phyloP scores from a whole-genome alignment of 441 rosid genomes.

The Adansonia gregorii region DNA sequence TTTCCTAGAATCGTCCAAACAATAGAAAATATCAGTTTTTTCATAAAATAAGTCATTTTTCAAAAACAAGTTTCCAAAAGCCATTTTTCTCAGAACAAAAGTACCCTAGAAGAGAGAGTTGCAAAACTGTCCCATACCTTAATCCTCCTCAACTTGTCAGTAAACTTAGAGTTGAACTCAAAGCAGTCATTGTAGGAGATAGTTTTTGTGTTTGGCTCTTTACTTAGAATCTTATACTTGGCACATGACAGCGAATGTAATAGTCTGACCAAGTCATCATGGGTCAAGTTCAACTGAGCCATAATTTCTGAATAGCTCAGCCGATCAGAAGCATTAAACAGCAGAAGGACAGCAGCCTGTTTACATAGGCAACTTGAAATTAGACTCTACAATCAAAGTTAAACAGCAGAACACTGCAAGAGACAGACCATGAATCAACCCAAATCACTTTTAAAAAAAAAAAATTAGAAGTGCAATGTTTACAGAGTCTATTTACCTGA shows the following conservation, averaged over 20 bases:
- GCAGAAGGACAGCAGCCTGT: slow-evolving; percentile 81
- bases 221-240: slow-evolving; percentile 82
- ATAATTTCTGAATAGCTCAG: slow-evolving; percentile 81
- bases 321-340: slow-evolving; percentile 77
- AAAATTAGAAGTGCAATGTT: background rate
- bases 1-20: background rate
- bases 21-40: background rate
- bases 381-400: background rate
- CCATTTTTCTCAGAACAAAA: background rate
- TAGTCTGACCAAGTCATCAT: slow-evolving; percentile 82
- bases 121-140: slow-evolving; percentile 53
- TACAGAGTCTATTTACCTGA: slow-evolving; percentile 57
- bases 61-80: background rate
- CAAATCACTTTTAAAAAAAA: background rate
- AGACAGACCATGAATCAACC: background rate
- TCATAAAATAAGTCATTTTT: background rate
- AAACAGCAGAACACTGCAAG: background rate
- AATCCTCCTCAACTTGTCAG: slow-evolving; percentile 88
- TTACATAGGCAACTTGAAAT: slow-evolving; percentile 14
- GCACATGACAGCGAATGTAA: slow-evolving; percentile 93
- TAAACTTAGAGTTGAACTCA: slow-evolving; percentile 82
- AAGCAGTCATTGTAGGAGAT: slow-evolving; percentile 66
- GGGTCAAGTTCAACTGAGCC: slow-evolving; percentile 75
- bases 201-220: slow-evolving; percentile 76
- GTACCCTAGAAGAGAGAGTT: background rate